Evolutionary conservation across 2,329 filamentous ascomycete genomes (phyloP).

Genomic region (Ilyonectria destructans): DNA sequence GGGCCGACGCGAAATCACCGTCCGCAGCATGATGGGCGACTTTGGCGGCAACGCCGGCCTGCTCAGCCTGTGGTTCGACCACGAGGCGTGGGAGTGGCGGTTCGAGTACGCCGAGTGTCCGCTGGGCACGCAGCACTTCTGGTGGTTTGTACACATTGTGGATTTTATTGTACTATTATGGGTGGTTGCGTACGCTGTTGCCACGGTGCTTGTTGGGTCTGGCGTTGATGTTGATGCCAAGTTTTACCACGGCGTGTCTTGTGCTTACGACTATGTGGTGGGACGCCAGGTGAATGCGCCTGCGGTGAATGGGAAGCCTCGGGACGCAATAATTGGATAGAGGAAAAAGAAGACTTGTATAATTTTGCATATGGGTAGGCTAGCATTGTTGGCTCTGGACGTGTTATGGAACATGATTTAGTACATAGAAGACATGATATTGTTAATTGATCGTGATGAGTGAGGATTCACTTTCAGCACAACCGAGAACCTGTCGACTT

Average conservation of each 20-base stretch:
- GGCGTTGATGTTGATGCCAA: constrained; percentile 57
- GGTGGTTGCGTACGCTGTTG: constrained; percentile 46
- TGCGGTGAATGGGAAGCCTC: constrained; percentile 35
- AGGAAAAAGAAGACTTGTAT: neutral
- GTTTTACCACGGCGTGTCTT: constrained; percentile 41
- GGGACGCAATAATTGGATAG: neutral
- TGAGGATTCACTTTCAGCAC: too few relatives aligned
- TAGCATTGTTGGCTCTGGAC: neutral
- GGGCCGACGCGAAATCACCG: constrained; percentile 89
- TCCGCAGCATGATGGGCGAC: constrained; percentile 98
- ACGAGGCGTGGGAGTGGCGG: constrained; percentile 80
- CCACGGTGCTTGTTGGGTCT: constrained; percentile 45
- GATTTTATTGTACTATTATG: constrained; percentile 68
- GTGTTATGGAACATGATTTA: neutral
- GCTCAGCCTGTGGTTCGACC: constrained; percentile 91
- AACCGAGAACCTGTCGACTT: too few relatives aligned
- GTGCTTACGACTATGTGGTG: constrained; percentile 33
- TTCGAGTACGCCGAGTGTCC: constrained; percentile 86
- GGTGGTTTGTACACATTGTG: constrained; percentile 91
- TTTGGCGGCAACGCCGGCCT: constrained; percentile 94
- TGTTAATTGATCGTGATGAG: too few relatives aligned
- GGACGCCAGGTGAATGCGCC: constrained; percentile 10
- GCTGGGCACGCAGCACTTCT: constrained; percentile 89
- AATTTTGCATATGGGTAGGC: constrained; percentile 1
- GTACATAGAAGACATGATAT: constrained; percentile 22